These are phyloP conservation scores for Elaphomyces granulatus DNA, from an alignment of 495 filamentous ascomycete genomes.

Conservation along the genomic window DNA sequence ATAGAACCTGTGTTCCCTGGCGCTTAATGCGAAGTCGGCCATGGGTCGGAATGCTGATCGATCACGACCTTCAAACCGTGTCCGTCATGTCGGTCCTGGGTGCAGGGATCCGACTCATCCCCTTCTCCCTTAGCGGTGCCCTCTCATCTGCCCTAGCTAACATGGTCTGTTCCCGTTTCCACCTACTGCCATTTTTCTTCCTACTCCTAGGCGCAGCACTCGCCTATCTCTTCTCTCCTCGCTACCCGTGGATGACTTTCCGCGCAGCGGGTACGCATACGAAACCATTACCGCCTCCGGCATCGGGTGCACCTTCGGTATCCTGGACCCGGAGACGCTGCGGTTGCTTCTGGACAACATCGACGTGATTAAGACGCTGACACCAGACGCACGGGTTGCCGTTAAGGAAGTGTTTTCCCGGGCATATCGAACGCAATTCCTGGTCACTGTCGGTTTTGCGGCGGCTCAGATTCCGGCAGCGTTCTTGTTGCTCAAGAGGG, in stretches of 20 bases:
- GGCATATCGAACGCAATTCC: not conserved
- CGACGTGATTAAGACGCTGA: not conserved
- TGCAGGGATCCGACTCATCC: slow-evolving; percentile 36
- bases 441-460: not conserved
- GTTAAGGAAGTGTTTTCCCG: not conserved
- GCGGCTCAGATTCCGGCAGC: not conserved
- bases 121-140: slow-evolving; percentile 32
- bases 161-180: slow-evolving; percentile 22
- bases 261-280: slow-evolving; percentile 30
- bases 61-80: not conserved
- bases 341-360: too few species aligned
- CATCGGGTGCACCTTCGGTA: slow-evolving; percentile 31
- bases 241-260: not conserved
- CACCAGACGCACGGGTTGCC: not conserved
- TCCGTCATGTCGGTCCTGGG: not conserved
- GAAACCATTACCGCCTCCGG: slow-evolving; percentile 38
- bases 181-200: not conserved
- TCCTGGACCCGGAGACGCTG: too few species aligned
- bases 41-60: not conserved
- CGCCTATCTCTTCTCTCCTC: not conserved
- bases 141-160: slow-evolving; percentile 36
- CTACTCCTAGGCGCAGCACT: not conserved
- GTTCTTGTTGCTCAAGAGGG: not conserved
- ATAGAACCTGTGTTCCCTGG: slow-evolving; percentile 6
- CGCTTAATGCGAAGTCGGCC: slow-evolving; percentile 4